These are phyloP conservation scores for Leptographium flavum DNA, from an alignment of 2,329 filamentous ascomycete genomes.

Conservation along the genomic window DNA sequence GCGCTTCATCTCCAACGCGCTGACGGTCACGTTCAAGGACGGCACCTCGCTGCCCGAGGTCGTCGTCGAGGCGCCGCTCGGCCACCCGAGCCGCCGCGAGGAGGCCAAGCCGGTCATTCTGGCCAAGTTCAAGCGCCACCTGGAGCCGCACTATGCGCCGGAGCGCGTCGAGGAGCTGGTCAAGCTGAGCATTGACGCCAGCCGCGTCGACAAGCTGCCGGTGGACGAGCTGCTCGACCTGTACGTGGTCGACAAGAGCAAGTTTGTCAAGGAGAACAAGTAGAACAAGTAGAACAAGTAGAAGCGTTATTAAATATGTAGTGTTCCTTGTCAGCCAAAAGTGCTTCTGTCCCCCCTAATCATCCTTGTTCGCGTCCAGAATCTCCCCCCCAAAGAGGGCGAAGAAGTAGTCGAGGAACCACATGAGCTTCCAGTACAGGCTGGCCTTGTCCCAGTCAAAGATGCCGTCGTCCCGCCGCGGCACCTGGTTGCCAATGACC, in stretches of 20 bases:
- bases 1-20: slow-evolving; percentile 92
- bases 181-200: slow-evolving; percentile 59
- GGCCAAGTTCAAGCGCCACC: slow-evolving; percentile 87
- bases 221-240: slow-evolving; percentile 92
- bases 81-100: slow-evolving; percentile 77
- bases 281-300: slow-evolving; percentile 1
- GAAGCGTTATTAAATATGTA: neutral
- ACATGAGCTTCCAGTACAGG: slow-evolving; percentile 54
- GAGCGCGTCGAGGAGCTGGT: slow-evolving; percentile 70
- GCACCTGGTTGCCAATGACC: slow-evolving; percentile 64
- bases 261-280: slow-evolving; percentile 26
- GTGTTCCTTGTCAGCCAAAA: no score
- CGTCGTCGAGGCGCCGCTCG: slow-evolving; percentile 84
- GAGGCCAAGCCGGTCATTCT: slow-evolving; percentile 97
- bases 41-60: slow-evolving; percentile 85
- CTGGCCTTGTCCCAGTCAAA: slow-evolving; percentile 63
- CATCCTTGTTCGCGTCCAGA: slow-evolving; percentile 42
- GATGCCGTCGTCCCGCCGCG: slow-evolving; percentile 55
- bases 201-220: slow-evolving; percentile 63
- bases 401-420: slow-evolving; percentile 45
- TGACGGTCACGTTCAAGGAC: slow-evolving; percentile 90
- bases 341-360: slow-evolving; percentile 20
- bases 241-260: slow-evolving; percentile 50
- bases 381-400: slow-evolving; percentile 45
- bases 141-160: slow-evolving; percentile 68